These are phyloP conservation scores for Colletotrichum simmondsii DNA, from an alignment of 2,329 filamentous ascomycete genomes.

Conservation along the genomic window DNA sequence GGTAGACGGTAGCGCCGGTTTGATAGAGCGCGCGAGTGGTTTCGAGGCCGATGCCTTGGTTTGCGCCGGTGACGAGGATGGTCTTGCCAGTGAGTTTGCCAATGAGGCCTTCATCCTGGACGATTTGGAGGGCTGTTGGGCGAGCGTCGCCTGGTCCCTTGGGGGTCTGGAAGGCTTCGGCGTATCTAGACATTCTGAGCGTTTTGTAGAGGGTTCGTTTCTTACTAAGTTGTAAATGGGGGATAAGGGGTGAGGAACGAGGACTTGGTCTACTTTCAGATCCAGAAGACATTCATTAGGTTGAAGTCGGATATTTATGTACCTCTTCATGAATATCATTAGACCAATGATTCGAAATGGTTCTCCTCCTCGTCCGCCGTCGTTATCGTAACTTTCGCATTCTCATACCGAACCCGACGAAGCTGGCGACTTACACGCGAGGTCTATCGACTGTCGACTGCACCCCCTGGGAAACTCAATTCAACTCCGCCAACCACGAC, in stretches of 20 bases:
- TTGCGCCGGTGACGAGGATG: conserved; percentile 49
- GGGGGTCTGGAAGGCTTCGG: neutral
- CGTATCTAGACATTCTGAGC: conserved; percentile 1
- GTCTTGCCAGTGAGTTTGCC: conserved; percentile 43
- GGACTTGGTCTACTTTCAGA: neutral
- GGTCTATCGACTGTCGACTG: too few species aligned
- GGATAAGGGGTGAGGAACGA: too few species aligned
- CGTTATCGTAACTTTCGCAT: neutral
- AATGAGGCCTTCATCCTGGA: conserved; percentile 27
- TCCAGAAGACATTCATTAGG: neutral
- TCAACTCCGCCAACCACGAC: neutral
- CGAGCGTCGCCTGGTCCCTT: conserved; percentile 31
- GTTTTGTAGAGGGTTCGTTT: neutral
- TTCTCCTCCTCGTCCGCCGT: neutral
- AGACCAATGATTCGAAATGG: neutral
- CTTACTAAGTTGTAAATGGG: neutral
- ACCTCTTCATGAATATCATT: neutral
- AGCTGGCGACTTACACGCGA: neutral
- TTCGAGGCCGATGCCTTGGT: conserved; percentile 50
- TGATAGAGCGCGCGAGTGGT: conserved; percentile 48
- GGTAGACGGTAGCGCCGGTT: conserved; percentile 50
- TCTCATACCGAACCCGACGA: neutral
- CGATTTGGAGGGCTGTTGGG: conserved; percentile 34
- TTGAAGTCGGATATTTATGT: neutral
- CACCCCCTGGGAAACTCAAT: neutral